Evolutionary conservation across 768 basidiomycete species (phyloP), one percentile per base, ranked within the genome.

Genomic region (Tremella mesenterica): DNA sequence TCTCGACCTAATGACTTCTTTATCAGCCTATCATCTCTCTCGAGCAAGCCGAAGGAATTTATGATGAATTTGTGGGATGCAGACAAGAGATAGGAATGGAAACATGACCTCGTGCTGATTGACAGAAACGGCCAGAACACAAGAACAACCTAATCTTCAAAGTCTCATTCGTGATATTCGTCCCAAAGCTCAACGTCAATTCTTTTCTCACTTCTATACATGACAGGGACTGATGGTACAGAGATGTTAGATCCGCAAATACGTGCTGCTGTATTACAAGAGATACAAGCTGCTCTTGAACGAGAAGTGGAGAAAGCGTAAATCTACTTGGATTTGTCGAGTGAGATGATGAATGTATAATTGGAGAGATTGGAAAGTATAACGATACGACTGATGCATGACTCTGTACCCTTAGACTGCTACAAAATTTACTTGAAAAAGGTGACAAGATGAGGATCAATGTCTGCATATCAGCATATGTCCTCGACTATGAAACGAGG

Each of bases 231-330:
- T 53, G 56, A 56, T 36, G 41, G 3, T 31, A 25, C 45, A 68
- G 65, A 36, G 2, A 63, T 60, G 63, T 38, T 68, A 18, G 38
- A 49, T 16, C 52, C 52, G 7, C 44, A 45, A 18, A 52, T 63
- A 8, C 46, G 55, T 13, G 29, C 36, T 5, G 64, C 61, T 20
- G 57, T 69, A 3, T 34, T 53, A 18, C 60, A 65, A 33, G 67
- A 65, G 49, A 65, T 69, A 8, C 59, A 63, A 43, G 64, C 57
- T 39, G 61, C 59, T 9, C 33, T 69, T 30, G 67, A 69, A 30
- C 38, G 64, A 49, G 67, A 69, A 41, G 64, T 65, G 18, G 67
- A 69, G 48, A 44, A 60, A 43, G 67, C 61, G 12, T 65, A 16
- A 18, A n/a, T n/a, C n/a, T n/a, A n/a, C n/a, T n/a, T n/a, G n/a